Base-by-base conservation (phyloP, 176 grass and related monocot species). In the Lolium perenne region DNA sequence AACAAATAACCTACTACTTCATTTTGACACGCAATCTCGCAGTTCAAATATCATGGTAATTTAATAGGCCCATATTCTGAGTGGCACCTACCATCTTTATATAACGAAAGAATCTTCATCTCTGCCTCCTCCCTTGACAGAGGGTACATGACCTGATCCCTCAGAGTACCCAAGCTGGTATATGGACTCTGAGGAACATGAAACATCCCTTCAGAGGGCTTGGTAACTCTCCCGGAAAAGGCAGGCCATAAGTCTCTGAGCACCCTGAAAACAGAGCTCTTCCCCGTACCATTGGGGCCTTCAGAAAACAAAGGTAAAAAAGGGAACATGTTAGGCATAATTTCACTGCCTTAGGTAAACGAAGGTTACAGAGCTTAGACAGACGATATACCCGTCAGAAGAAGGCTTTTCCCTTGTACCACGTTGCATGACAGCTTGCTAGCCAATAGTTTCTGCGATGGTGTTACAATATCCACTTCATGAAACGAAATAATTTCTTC, bases 241-340 rank as follows among this genome's bases (percentile, higher is more conserved):
- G 90, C 91, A 18, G 94, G 97, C 97, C 97, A 99, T 69, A 99
- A 85, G 73, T 90, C 97, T 88, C 88, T 75, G 49, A 99, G 93
- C 16, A 92, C 94, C 88, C 97, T 93, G 75, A 99, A 96, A 83
- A 99, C 88, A 76, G 94, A 96, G 92, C 94, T 99, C 86, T 99
- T 99, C 74, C 97, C 97, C 23, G 94, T 94, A 56, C 97, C 97
- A 88, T 98, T 98, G 49, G 97, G 97, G 78, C 97, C 97, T 99
- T 81, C 83, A 85, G 40, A 83, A 83, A 73, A 71, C 46, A 8
- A 91, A 71, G 53, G 26, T 46, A 61, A 75, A 87, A 87, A 14
- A 35, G 32, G 5, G 64, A 29, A 46, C 6, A 63, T 71, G 81
- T 81, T 13, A 81, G 57, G 57, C 78, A 84, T 23, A 84, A 69